phyloP scores from a whole-genome alignment of 139 green algal species.

The Yamagishiella unicocca region DNA sequence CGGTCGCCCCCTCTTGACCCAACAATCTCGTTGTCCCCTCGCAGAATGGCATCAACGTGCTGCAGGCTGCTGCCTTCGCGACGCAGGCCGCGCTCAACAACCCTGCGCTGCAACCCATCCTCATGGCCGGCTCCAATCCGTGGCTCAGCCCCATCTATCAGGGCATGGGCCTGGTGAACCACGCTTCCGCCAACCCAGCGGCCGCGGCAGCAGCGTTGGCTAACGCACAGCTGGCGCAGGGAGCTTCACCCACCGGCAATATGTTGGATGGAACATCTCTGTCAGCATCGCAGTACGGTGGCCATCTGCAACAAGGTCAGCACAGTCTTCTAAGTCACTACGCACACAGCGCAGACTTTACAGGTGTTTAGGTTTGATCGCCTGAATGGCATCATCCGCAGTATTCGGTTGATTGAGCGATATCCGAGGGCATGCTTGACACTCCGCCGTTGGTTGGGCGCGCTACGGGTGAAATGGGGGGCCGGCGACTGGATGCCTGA shows the following conservation, averaged over 20 bases:
- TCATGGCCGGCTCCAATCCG: slow-evolving; percentile 37
- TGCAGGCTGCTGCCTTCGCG: slow-evolving; percentile 60
- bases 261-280: slow-evolving; percentile 36
- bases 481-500: no score
- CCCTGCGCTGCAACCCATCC: slow-evolving; percentile 53
- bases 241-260: background rate
- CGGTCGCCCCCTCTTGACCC: no score
- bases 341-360: no score
- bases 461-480: no score
- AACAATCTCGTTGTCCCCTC: no score
- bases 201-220: slow-evolving; percentile 24
- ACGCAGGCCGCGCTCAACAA: slow-evolving; percentile 61
- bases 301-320: background rate
- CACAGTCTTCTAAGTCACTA: no score
- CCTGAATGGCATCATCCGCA: no score
- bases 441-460: no score
- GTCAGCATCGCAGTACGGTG: slow-evolving; percentile 8
- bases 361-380: no score
- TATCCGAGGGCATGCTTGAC: no score
- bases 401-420: no score
- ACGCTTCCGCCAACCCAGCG: background rate
- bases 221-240: slow-evolving; percentile 49
- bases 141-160: slow-evolving; percentile 50
- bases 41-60: slow-evolving; percentile 59
- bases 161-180: slow-evolving; percentile 47